Conservation (phyloP, 2,329 filamentous ascomycete species). For the Talaromyces sp. region DNA sequence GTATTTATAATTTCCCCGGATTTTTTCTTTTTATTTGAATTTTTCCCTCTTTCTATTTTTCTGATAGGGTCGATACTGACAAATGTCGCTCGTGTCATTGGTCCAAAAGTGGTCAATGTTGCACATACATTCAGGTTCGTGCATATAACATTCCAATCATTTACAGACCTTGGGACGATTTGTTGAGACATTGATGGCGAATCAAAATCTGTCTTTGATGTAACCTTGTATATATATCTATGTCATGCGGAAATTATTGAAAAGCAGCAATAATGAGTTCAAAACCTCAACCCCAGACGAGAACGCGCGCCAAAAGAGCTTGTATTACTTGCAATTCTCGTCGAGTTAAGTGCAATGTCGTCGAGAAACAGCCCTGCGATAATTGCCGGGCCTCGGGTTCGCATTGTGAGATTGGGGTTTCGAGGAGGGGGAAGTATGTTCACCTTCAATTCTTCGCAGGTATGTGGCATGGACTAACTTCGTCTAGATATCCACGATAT, state of each 20-base stretch:
- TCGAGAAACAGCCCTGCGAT: conserved; percentile 44
- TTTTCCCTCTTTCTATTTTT: background rate
- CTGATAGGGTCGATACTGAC: background rate
- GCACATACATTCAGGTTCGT: background rate
- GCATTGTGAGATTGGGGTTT: conserved; percentile 44
- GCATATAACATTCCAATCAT: conserved; percentile 5
- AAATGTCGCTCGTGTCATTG: conserved; percentile 17
- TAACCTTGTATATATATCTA: background rate
- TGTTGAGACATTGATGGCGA: background rate
- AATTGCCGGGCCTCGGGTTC: conserved; percentile 42
- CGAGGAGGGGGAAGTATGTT: conserved; percentile 45
- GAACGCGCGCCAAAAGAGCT: conserved; percentile 43
- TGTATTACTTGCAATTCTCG: conserved; percentile 48
- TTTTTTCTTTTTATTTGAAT: background rate
- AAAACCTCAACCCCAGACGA: conserved; percentile 13
- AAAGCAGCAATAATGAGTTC: conserved; percentile 14
- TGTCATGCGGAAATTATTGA: background rate
- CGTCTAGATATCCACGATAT: conserved; percentile 22
- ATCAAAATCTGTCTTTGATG: background rate
- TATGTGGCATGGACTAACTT: conserved; percentile 16
- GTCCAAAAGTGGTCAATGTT: background rate
- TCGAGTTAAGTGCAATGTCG: conserved; percentile 49
- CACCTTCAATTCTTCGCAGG: background rate
- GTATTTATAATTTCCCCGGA: background rate
- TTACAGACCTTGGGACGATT: background rate